Base-by-base conservation (phyloP, 139 green algal genomes). In the Trebouxia sp. region DNA sequence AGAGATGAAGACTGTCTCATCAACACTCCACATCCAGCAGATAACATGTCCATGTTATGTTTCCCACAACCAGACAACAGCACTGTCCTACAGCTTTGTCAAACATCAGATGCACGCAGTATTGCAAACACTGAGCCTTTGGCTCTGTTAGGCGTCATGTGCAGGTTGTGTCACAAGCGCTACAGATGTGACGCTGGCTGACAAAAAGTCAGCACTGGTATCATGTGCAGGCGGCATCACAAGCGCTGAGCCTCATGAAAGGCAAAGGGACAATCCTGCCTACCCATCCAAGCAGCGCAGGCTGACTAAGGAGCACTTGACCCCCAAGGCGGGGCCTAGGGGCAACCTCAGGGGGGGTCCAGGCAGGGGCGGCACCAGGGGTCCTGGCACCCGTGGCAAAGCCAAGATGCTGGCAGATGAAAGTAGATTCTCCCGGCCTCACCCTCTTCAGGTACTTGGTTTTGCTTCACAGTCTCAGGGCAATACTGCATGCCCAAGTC, bases 391-490 rank as follows among this genome's bases (percentile, higher is more conserved):
- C 12, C 65, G 69, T 8, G 69, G 69, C 26, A 51, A 77, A 41
- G 69, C 69, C 11, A 77, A 77, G 69, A 53, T 51, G 39, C 41
- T 56, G 24, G 41, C 42, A 26, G 69, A 77, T 51, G 43, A 51
- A 15, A 77, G 41, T 41, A 77, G 43, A 24, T 77, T 77, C 41
- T 77, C 69, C 41, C 20, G 69, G 24, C 69, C 69, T 38, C 69
- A 77, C 24, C 69, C 69, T 6, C 26, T 77, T 39, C 69, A 77
- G 69, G 69, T 55, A 56, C 14, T 17, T 6, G 4, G 47, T 17
- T 53, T n/a, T n/a, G n/a, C n/a, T n/a, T n/a, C n/a, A n/a, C n/a
- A n/a, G n/a, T n/a, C n/a, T n/a, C n/a, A n/a, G n/a, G n/a, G n/a
- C n/a, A n/a, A n/a, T n/a, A n/a, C n/a, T n/a, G n/a, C n/a, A n/a